Percentiles rank a stretch among this genome's conserved stretches.
Conservation (phyloP, 441 rosid genomes). For the Gossypium trilobum region DNA sequence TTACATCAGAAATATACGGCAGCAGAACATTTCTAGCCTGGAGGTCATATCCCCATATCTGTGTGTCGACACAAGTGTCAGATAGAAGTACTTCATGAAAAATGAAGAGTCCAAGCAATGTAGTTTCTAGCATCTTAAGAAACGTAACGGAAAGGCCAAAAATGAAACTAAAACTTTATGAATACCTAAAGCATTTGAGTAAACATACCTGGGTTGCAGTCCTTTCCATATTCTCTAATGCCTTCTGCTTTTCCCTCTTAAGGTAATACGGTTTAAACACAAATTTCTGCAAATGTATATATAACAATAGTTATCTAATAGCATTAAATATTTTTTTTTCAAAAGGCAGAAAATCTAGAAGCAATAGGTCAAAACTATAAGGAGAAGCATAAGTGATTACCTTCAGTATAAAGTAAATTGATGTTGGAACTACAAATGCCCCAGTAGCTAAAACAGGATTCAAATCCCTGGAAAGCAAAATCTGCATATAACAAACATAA, state of each 20-base stretch:
- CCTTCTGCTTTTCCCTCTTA: conserved; percentile 60
- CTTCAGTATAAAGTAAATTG: conserved; percentile 78
- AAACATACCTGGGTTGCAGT: conserved; percentile 67
- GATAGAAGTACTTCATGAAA: neutral
- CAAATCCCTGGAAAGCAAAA: conserved; percentile 48
- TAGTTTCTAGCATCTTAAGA: too few relatives aligned
- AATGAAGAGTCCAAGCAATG: too few relatives aligned
- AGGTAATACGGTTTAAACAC: conserved; percentile 65
- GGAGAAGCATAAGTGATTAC: conserved; percentile 30
- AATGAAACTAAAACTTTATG: neutral
- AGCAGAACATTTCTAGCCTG: neutral
- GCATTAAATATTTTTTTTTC: too few relatives aligned
- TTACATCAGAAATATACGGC: neutral
- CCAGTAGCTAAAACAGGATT: conserved; percentile 66
- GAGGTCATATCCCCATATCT: too few relatives aligned
- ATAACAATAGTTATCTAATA: neutral
- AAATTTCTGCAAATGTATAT: conserved; percentile 47
- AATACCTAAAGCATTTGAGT: neutral
- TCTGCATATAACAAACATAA: conserved; percentile 43
- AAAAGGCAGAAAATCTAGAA: neutral
- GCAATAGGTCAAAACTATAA: neutral
- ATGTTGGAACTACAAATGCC: conserved; percentile 78
- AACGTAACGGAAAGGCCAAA: neutral
- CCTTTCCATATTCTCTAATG: conserved; percentile 60
- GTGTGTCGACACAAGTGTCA: neutral